Evolutionary conservation across 768 basidiomycete species (phyloP), one percentile per base, ranked within the genome.

Genomic region (Suillus ampliporus): DNA sequence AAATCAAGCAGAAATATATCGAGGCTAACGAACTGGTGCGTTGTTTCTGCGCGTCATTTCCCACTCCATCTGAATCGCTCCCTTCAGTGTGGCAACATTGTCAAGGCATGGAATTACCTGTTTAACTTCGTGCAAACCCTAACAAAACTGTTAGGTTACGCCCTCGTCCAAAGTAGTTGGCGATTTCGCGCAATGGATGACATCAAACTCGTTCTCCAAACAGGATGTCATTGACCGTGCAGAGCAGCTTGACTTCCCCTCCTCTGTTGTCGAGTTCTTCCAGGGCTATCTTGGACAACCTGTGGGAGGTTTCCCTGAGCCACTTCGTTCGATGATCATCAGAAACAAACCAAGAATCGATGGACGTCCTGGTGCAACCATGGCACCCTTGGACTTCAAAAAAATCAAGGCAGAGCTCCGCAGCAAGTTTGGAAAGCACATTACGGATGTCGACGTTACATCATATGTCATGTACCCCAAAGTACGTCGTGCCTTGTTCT

Each of bases 151-250:
- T 11, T 70, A 89, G 87, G 97, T 99, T 69, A 99, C 97, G 28
- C 97, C 97, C 35, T 97, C 97, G 14, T 99, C 97, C 47, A 99
- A 99, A 82, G 94, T 97, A 53, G 96, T 98, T 54, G 97, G 97
- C 28, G 97, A 99, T 81, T 97, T 99, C 78, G 97, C 97, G 19
- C 97, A 99, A 78, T 97, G 92, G 91, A 96, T 98, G 95, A 96
- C 95, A 40, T 92, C 93, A 67, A 99, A 99, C 83, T 87, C 88
- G 65, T 82, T 99, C 63, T 85, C 89, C 59, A 94, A 95, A 78
- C 79, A 89, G 68, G 90, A 98, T 62, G 95, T 99, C 35, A 74
- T 96, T 61, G 85, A 88, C 10, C 88, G 90, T 57, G 97, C 97
- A 47, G 91, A 92, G 47, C 85, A 87, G 62, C 88, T 99, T 63